Evolutionary conservation across 1,284 basidiomycete genomes (phyloP).

Genomic region (Trichosporon asahii): DNA sequence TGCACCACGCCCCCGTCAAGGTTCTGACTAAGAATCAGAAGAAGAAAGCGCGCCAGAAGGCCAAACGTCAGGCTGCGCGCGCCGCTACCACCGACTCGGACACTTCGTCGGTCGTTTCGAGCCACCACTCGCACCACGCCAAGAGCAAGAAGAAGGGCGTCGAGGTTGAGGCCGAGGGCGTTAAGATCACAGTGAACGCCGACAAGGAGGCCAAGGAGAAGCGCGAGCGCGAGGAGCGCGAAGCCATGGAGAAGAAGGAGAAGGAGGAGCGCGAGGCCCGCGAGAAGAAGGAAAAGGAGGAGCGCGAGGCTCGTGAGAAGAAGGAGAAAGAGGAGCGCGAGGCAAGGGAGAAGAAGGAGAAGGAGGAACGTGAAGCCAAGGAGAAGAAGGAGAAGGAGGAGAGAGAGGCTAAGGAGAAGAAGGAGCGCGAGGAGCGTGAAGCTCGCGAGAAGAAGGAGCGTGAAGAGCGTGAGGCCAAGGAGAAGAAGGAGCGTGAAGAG

Average conservation of each 20-base stretch:
- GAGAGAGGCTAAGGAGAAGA: background rate
- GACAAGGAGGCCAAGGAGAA: background rate
- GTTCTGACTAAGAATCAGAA: slow-evolving; percentile 3
- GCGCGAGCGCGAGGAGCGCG: slow-evolving; percentile 5
- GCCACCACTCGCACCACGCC: background rate
- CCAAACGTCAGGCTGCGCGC: background rate
- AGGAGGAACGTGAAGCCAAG: background rate
- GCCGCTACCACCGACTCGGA: background rate
- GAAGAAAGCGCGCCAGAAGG: slow-evolving; percentile 7
- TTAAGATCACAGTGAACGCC: slow-evolving; percentile 4
- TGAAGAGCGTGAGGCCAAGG: background rate
- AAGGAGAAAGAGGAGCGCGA: slow-evolving; percentile 1
- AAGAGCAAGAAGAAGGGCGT: background rate
- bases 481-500: slow-evolving; percentile 7
- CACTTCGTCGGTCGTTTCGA: background rate
- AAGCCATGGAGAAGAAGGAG: background rate
- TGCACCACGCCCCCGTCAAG: background rate
- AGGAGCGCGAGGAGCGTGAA: background rate
- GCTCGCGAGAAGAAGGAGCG: background rate
- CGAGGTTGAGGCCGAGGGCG: slow-evolving; percentile 2
- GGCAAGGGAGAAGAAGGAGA: slow-evolving; percentile 1
- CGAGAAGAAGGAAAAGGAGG: slow-evolving; percentile 6
- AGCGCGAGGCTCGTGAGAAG: background rate
- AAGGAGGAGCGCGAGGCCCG: background rate
- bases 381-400: slow-evolving; percentile 5